phyloP scores from a whole-genome alignment of 495 filamentous ascomycete species.

The Pseudomonodictys pantanalensis region DNA sequence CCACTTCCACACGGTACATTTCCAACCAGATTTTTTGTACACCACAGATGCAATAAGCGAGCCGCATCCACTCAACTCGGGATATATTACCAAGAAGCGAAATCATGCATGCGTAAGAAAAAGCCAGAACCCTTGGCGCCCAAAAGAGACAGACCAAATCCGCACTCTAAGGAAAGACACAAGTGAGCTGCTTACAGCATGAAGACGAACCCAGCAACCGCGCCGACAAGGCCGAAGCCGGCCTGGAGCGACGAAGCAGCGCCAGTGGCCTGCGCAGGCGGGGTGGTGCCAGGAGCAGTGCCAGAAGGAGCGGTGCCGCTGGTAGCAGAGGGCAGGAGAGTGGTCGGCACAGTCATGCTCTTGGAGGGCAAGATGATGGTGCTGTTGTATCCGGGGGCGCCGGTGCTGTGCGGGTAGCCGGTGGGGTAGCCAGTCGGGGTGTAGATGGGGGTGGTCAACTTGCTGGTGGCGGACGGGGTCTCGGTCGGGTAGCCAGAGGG shows the following conservation, averaged over 20 bases:
- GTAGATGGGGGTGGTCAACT: conserved; percentile 25
- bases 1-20: too few relatives aligned
- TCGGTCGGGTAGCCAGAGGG: conserved; percentile 1
- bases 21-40: neutral
- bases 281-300: conserved; percentile 4
- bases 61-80: neutral
- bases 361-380: conserved; percentile 33
- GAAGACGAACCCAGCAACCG: conserved; percentile 42
- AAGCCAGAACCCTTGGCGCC: neutral
- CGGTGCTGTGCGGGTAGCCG: conserved; percentile 18
- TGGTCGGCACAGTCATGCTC: conserved; percentile 35
- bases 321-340: conserved; percentile 31
- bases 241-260: conserved; percentile 42
- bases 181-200: conserved; percentile 20
- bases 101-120: neutral
- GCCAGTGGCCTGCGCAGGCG: conserved; percentile 35
- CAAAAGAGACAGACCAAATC: neutral
- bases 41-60: neutral
- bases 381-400: conserved; percentile 24
- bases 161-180: neutral
- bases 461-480: conserved; percentile 33
- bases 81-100: neutral
- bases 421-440: conserved; percentile 24
- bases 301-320: conserved; percentile 8
- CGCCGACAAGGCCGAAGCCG: conserved; percentile 47